phyloP scores from a whole-genome alignment of 225 moss, liverwort and hornwort species.

The Antitrichia curtipendula region DNA sequence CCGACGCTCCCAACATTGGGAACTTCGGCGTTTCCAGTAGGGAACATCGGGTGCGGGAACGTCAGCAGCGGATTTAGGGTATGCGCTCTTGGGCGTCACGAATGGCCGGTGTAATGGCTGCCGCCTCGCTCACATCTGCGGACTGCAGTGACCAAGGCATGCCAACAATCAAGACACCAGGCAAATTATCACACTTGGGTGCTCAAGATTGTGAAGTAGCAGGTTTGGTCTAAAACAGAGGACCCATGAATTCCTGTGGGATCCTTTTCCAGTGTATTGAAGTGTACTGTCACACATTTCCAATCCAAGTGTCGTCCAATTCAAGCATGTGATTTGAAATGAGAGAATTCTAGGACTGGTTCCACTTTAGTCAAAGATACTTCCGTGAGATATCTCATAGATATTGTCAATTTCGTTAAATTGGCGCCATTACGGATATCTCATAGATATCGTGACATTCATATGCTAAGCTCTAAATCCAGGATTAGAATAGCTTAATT shows the following conservation, averaged over 20 bases:
- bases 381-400: neutral
- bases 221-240: neutral
- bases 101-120: neutral
- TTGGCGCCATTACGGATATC: neutral
- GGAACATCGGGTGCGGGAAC: too few relatives aligned
- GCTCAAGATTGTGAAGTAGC: neutral
- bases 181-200: neutral
- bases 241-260: neutral
- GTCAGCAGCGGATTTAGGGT: too few relatives aligned
- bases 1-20: too few relatives aligned
- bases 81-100: neutral
- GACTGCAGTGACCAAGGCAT: neutral
- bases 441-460: neutral
- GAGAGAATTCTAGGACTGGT: neutral
- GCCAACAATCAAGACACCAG: neutral
- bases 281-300: too few relatives aligned
- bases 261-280: neutral
- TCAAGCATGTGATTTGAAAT: neutral
- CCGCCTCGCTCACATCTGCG: constrained; percentile 1
- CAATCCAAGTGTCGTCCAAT: neutral
- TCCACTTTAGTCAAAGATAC: neutral
- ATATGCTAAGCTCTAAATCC: neutral
- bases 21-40: too few relatives aligned
- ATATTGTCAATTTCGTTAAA: neutral
- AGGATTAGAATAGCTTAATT: neutral